phyloP scores from a whole-genome alignment of 2,329 filamentous ascomycete genomes.

The Orbilia blumenaviensis region DNA sequence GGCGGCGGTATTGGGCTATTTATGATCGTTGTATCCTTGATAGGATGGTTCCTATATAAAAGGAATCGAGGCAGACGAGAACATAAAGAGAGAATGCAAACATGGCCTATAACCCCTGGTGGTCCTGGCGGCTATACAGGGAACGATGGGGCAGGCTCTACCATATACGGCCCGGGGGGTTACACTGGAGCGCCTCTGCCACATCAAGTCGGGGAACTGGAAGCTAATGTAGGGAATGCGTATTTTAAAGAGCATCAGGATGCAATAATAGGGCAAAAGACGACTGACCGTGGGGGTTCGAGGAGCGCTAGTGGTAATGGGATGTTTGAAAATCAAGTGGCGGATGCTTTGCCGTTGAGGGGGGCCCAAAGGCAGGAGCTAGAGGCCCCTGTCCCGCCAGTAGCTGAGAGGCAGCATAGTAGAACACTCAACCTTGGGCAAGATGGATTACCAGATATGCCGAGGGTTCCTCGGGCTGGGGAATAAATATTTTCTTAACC shows the following conservation, averaged over 20 bases:
- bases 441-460: constrained; percentile 30
- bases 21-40: not conserved
- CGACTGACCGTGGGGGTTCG: not conserved
- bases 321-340: constrained; percentile 21
- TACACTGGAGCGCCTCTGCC: not conserved
- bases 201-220: constrained; percentile 14
- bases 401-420: not conserved
- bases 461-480: constrained; percentile 18
- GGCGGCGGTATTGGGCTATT: constrained; percentile 22
- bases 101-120: not conserved
- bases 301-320: not conserved
- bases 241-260: not conserved
- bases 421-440: not conserved
- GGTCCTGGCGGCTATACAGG: not conserved
- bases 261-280: not conserved
- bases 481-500: not conserved
- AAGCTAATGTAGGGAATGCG: constrained; percentile 1
- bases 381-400: constrained; percentile 3
- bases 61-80: not conserved
- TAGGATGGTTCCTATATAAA: constrained; percentile 3
- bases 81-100: not conserved
- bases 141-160: not conserved
- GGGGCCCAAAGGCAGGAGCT: constrained; percentile 33
- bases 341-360: constrained; percentile 1
- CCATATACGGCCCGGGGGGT: not conserved